phyloP scores from a whole-genome alignment of 441 rosid species.

The Mallotus repandus region DNA sequence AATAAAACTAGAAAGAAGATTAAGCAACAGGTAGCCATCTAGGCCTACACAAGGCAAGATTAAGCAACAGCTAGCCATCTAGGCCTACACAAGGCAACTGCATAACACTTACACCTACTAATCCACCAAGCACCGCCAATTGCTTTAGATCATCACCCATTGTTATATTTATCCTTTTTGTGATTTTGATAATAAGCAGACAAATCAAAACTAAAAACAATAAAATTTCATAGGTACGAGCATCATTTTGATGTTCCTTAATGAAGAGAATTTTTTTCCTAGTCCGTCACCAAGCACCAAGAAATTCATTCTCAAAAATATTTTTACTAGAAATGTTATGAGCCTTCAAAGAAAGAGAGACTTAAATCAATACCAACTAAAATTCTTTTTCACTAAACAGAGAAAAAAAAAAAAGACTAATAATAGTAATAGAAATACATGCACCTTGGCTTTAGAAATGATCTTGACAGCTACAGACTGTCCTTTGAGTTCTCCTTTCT shows the following conservation, averaged over 20 bases:
- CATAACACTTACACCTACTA: not conserved
- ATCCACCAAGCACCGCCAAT: not conserved
- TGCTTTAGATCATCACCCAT: not conserved
- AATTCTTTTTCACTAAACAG: not conserved
- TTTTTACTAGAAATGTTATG: too few species aligned
- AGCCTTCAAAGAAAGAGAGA: too few species aligned
- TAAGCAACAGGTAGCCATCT: too few species aligned
- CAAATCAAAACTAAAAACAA: not conserved
- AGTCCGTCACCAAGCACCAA: not conserved
- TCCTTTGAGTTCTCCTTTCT: slow-evolving; percentile 79
- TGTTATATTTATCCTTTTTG: too few species aligned
- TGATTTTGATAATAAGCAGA: not conserved
- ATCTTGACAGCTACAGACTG: slow-evolving; percentile 83
- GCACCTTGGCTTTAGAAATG: slow-evolving; percentile 91
- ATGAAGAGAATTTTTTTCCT: not conserved
- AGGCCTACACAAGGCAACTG: not conserved
- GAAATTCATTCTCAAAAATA: not conserved
- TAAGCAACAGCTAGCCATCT: too few species aligned
- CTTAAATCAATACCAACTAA: not conserved
- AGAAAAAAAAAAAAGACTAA: not conserved
- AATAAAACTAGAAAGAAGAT: not conserved
- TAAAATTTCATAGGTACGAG: not conserved
- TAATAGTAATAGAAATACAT: slow-evolving; percentile 7
- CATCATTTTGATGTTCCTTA: not conserved
- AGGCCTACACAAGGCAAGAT: not conserved